phyloP scores from a whole-genome alignment of 345 rosid species.

The Durio zibethinus region DNA sequence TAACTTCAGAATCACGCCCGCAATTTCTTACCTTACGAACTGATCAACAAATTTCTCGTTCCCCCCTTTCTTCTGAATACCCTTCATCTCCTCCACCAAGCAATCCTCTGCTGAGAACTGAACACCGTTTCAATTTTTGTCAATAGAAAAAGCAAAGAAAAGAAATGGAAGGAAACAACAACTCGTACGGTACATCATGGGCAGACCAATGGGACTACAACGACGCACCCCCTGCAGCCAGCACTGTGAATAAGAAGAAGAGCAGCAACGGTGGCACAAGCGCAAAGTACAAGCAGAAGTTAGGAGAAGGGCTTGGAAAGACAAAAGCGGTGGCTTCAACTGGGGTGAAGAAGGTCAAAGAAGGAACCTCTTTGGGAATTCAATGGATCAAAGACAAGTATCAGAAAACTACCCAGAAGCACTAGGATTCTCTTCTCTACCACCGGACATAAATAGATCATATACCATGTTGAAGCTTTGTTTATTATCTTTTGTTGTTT shows the following conservation, averaged over 20 bases:
- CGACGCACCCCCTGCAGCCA: constrained; percentile 25
- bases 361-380: constrained; percentile 48
- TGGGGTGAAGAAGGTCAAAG: constrained; percentile 59
- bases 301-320: constrained; percentile 56
- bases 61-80: background rate
- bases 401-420: constrained; percentile 22
- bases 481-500: background rate
- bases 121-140: background rate
- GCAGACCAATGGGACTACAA: constrained; percentile 77
- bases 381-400: constrained; percentile 71
- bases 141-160: background rate
- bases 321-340: constrained; percentile 60
- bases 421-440: background rate
- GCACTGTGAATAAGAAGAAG: constrained; percentile 7
- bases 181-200: constrained; percentile 60
- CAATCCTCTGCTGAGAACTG: background rate
- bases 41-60: background rate
- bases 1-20: background rate
- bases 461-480: background rate
- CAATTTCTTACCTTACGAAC: background rate
- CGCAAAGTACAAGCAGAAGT: constrained; percentile 67
- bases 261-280: constrained; percentile 17
- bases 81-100: background rate
- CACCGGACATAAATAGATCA: background rate
- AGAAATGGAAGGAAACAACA: constrained; percentile 34